A percentile compares a stretch with the other conserved stretches of the same genome.
These are phyloP conservation scores for Phylloporus sp. DNA, from an alignment of 1,284 basidiomycete genomes.

Conservation along the genomic window DNA sequence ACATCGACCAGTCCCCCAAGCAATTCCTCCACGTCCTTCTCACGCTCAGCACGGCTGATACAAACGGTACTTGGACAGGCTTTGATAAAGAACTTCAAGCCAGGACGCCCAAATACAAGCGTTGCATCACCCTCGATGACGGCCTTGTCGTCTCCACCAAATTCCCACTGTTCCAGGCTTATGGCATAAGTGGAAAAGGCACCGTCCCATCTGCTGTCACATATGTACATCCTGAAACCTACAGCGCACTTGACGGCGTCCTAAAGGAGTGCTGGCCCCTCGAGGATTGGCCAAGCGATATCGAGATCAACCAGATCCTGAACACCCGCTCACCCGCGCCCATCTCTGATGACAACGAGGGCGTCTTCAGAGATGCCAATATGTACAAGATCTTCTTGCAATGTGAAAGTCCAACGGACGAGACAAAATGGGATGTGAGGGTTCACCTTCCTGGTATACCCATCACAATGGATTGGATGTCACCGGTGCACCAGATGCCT, in stretches of 20 bases:
- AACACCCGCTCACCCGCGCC: background rate
- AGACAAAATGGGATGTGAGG: background rate
- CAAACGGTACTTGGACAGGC: background rate
- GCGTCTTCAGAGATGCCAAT: background rate
- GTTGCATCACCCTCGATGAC: background rate
- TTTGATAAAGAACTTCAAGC: background rate
- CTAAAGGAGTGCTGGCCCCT: background rate
- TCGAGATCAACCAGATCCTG: background rate
- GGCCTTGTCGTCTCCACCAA: background rate
- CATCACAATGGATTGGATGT: background rate
- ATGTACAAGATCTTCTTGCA: background rate
- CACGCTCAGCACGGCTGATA: background rate
- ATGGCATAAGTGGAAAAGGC: background rate
- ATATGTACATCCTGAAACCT: background rate
- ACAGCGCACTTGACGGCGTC: background rate
- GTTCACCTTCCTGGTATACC: background rate
- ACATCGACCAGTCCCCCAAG: background rate
- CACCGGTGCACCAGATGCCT: background rate
- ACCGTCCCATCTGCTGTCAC: background rate
- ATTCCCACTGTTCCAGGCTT: background rate
- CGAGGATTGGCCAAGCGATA: background rate
- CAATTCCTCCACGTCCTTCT: background rate
- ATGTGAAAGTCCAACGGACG: background rate
- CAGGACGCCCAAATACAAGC: background rate
- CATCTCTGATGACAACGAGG: background rate